Base-by-base conservation (phyloP, 257 asterid genomes). In the Cinchona pubescens region DNA sequence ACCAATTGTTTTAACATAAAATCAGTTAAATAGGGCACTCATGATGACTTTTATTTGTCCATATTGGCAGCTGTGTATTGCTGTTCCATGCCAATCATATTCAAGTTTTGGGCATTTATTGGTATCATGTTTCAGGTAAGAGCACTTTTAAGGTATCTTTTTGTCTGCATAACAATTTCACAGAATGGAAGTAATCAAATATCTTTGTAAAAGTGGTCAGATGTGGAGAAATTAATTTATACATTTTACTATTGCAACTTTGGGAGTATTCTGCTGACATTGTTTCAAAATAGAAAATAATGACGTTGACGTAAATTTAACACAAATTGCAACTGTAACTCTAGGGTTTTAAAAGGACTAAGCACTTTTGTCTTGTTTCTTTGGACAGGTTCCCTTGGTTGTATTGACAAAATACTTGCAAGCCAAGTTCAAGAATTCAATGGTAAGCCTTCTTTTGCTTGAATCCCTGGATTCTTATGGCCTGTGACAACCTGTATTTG, bases 61-160 rank as follows among this genome's bases (percentile, higher is more conserved):
- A 79, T 61, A 70, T 76, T 71, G 75, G 82, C 93, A 95, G 99
- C 79, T 95, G 69, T 95, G 98, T 25, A 79, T 95, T 76, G 99
- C 98, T 32, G 98, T 95, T 72, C 99, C 99, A 63, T 95, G 97
- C 86, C 99, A 89, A n/a, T n/a, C 82, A 89, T 92, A 72, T 92
- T 92, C 91, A 95, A 88, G 90, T 86, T 90, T 64, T 95, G 99
- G 99, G 98, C 98, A 45, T 95, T 91, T 81, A 76, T 88, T 38
- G 98, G 97, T 71, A 91, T 95, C 78, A 84, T 95, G 98, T 82
- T 92, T 85, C 99, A 95, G 99, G 99, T 94, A 83, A 58, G 46
- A 60, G 46, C 38, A 59, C 13, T 38, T 42, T 6, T 27, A 43
- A 40, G 42, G 75, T 59, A 7, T n/a, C 27, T 37, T 67, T 75